Percentiles rank a stretch among this genome's conserved stretches.
Evolutionary conservation across 2,329 filamentous ascomycete genomes (phyloP).

Genomic region (Alternaria triticina): DNA sequence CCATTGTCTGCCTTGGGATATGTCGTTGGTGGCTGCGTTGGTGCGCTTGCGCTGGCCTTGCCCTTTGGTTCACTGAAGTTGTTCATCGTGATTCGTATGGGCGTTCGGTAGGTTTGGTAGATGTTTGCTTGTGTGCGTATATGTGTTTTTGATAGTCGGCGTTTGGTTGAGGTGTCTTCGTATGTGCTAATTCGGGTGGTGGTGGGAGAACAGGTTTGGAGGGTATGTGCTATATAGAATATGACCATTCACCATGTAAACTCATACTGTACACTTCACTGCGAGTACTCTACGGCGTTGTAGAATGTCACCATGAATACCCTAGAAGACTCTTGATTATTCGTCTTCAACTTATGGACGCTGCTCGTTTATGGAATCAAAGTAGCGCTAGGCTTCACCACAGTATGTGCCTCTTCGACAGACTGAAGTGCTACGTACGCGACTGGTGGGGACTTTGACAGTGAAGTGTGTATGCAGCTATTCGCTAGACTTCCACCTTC

Average conservation of each 20-base stretch:
- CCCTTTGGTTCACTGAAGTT: background rate
- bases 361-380: background rate
- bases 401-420: background rate
- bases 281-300: background rate
- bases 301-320: background rate
- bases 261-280: background rate
- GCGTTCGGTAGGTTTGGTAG: background rate
- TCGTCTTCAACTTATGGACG: background rate
- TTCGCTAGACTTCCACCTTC: background rate
- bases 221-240: background rate
- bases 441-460: background rate
- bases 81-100: background rate
- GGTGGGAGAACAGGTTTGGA: background rate
- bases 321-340: background rate
- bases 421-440: background rate
- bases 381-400: background rate
- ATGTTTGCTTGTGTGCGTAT: background rate
- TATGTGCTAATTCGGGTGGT: background rate
- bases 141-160: background rate
- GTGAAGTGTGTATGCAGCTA: background rate
- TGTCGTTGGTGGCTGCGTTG: background rate
- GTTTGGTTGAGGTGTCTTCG: background rate
- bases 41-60: background rate
- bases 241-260: background rate
- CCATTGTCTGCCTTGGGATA: background rate